Evolutionary conservation across 1,284 basidiomycete species (phyloP).

Genomic region (Bondarzewia mesenterica): DNA sequence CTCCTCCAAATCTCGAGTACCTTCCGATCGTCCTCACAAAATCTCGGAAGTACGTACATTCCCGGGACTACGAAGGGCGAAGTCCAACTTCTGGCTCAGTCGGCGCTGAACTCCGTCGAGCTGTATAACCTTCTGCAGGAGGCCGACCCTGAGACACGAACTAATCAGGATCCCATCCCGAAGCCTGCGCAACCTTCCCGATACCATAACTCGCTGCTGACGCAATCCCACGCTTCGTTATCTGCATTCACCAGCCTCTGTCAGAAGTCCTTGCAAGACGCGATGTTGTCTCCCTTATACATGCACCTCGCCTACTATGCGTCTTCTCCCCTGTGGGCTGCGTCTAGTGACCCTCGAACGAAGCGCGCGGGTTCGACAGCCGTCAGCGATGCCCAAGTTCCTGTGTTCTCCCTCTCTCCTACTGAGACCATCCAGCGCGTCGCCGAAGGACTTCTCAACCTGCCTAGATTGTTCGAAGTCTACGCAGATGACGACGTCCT

Average conservation of each 20-base stretch:
- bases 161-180: conserved; percentile 13
- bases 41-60: conserved; percentile 46
- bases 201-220: conserved; percentile 39
- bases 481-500: conserved; percentile 89
- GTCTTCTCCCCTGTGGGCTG: conserved; percentile 60
- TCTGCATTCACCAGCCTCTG: conserved; percentile 46
- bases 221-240: conserved; percentile 54
- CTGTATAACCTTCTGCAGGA: conserved; percentile 58
- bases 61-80: conserved; percentile 64
- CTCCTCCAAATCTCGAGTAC: conserved; percentile 51
- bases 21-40: conserved; percentile 46
- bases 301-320: conserved; percentile 72
- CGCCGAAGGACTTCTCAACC: conserved; percentile 87
- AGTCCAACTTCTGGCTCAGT: conserved; percentile 69
- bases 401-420: conserved; percentile 88
- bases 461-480: conserved; percentile 90
- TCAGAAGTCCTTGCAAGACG: conserved; percentile 73
- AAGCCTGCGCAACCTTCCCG: neutral
- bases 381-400: conserved; percentile 69
- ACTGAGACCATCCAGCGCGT: conserved; percentile 84
- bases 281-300: conserved; percentile 81
- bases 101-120: conserved; percentile 73
- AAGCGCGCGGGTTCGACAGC: conserved; percentile 29
- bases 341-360: conserved; percentile 37
- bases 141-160: conserved; percentile 33